Evolutionary conservation across 306 rosid species (phyloP).

Genomic region (Fragaria iinumae): DNA sequence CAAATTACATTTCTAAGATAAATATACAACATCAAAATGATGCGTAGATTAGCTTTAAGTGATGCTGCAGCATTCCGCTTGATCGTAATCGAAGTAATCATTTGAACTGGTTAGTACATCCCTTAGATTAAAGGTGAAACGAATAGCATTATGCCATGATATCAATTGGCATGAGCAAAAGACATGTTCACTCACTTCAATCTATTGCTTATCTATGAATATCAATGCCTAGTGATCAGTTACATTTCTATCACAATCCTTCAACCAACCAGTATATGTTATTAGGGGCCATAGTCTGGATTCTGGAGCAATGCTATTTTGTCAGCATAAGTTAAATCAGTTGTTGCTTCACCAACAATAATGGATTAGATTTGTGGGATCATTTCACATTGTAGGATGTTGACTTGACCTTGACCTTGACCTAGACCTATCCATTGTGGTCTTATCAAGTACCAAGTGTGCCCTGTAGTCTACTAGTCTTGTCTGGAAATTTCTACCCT

Average conservation of each 20-base stretch:
- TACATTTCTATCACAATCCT: neutral
- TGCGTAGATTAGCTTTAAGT: neutral
- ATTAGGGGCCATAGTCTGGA: neutral
- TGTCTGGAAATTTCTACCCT: neutral
- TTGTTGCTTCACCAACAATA: neutral
- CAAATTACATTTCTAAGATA: neutral
- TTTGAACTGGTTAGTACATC: neutral
- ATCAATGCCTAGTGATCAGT: neutral
- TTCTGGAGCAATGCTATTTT: neutral
- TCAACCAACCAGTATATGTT: neutral
- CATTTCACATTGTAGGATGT: neutral
- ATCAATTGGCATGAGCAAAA: neutral
- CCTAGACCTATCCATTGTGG: neutral
- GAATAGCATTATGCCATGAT: neutral
- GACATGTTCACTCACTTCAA: neutral
- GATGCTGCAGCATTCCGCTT: neutral
- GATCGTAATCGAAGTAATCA: neutral
- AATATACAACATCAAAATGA: neutral
- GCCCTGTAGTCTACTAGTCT: neutral
- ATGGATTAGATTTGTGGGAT: neutral
- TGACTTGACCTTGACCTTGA: constrained; percentile 14
- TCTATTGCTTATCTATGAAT: neutral
- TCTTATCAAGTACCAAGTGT: neutral
- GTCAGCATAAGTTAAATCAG: neutral
- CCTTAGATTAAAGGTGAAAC: neutral